phyloP scores from a whole-genome alignment of 306 rosid species.

The Rubus idaeus region DNA sequence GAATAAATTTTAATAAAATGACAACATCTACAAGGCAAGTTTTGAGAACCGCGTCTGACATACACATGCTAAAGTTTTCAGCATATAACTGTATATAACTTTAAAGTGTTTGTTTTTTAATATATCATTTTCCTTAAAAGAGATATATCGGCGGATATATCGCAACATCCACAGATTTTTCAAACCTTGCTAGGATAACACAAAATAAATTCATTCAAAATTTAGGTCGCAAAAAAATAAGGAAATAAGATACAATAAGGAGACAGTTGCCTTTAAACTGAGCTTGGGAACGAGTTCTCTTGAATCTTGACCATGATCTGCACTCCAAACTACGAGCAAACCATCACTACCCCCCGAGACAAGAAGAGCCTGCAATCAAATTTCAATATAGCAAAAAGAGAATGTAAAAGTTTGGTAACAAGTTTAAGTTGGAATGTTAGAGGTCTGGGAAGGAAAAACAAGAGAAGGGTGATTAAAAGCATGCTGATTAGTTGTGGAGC shows the following conservation, averaged over 20 bases:
- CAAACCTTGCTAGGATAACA: neutral
- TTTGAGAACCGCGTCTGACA: neutral
- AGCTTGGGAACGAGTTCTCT: slow-evolving; percentile 97
- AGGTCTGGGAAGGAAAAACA: too few species aligned
- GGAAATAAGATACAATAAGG: slow-evolving; percentile 7
- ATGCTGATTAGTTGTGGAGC: too few species aligned
- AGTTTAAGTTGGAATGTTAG: too few species aligned
- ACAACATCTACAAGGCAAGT: slow-evolving; percentile 11
- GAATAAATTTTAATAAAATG: slow-evolving; percentile 26
- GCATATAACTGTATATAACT: neutral
- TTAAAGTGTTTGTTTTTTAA: too few species aligned
- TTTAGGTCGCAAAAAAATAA: neutral
- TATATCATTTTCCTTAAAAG: neutral
- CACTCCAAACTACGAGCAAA: slow-evolving; percentile 93
- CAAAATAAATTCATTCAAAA: slow-evolving; percentile 15
- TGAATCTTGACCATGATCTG: slow-evolving; percentile 93
- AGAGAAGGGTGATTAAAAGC: too few species aligned
- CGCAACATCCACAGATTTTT: too few species aligned
- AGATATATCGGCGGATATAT: neutral
- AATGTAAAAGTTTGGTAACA: neutral
- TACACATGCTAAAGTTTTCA: neutral
- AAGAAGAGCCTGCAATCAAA: slow-evolving; percentile 73
- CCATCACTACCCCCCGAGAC: slow-evolving; percentile 98
- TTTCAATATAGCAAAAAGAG: slow-evolving; percentile 16
- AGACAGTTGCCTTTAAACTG: slow-evolving; percentile 68